A percentile compares a stretch with the other conserved stretches of the same genome.
Conservation (phyloP, 169 alveolate species). For the Plasmodium cynomolgi region DNA sequence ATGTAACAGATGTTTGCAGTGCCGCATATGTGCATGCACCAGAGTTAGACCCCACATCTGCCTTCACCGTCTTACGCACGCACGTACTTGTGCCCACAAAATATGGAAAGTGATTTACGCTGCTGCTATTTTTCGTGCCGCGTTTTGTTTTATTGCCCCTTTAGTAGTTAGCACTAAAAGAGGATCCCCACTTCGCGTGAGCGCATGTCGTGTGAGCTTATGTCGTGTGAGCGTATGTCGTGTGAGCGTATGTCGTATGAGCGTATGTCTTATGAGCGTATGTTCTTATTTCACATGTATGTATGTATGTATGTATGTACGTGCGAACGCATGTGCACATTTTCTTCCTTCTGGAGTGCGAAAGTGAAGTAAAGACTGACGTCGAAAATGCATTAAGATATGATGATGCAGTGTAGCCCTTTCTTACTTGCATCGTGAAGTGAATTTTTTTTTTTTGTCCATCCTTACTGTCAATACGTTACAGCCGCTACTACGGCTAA, state of each 20-base stretch:
- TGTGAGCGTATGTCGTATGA: no score
- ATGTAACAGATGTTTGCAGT: not conserved
- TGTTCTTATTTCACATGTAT: not conserved
- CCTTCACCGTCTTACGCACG: not conserved
- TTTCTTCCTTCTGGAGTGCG: not conserved
- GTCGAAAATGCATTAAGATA: not conserved
- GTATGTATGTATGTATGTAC: no score
- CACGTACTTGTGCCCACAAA: not conserved
- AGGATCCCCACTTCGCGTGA: not conserved
- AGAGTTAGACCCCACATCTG: not conserved
- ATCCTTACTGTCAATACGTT: not conserved
- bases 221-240: not conserved
- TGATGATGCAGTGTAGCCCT: not conserved
- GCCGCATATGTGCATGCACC: not conserved
- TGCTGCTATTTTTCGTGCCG: not conserved
- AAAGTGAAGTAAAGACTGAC: not conserved
- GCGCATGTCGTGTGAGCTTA: no score
- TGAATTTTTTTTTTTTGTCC: not conserved
- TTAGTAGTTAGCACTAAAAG: not conserved
- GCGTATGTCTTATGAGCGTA: not conserved
- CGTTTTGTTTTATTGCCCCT: not conserved
- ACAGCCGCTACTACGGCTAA: not conserved
- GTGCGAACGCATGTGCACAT: no score
- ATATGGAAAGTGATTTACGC: constrained; percentile 1
- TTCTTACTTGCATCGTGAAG: not conserved